Evolutionary conservation across 257 asterid genomes (phyloP).

Genomic region (Primulina tabacum): DNA sequence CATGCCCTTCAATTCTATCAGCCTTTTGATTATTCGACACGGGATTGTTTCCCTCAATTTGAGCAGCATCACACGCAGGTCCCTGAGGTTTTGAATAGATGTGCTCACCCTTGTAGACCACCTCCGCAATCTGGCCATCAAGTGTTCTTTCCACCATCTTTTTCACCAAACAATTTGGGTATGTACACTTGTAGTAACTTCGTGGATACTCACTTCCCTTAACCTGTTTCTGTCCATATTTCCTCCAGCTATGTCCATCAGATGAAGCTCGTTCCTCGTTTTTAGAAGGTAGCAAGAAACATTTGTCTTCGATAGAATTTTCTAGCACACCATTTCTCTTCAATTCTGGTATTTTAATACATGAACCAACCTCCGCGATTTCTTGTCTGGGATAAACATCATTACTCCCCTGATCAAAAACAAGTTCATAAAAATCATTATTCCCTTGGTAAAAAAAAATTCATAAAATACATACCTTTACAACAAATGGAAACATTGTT

Average conservation of each 20-base stretch:
- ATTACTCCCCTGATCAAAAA: slow-evolving; percentile 32
- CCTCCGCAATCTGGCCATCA: slow-evolving; percentile 65
- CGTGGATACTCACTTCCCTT: slow-evolving; percentile 82
- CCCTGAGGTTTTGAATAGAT: slow-evolving; percentile 57
- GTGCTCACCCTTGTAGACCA: slow-evolving; percentile 76
- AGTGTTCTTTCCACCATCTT: slow-evolving; percentile 64
- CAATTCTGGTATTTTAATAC: slow-evolving; percentile 25
- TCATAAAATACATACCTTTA: background rate
- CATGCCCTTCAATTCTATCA: slow-evolving; percentile 23
- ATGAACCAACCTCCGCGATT: slow-evolving; percentile 27
- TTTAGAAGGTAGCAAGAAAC: slow-evolving; percentile 24
- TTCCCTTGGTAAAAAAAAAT: too few relatives aligned
- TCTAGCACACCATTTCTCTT: slow-evolving; percentile 22
- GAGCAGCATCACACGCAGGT: slow-evolving; percentile 19
- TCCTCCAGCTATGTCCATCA: slow-evolving; percentile 87
- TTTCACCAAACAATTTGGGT: slow-evolving; percentile 74
- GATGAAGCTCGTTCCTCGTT: slow-evolving; percentile 43
- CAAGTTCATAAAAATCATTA: slow-evolving; percentile 4
- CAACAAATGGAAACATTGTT: background rate
- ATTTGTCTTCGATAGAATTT: slow-evolving; percentile 36
- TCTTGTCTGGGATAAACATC: slow-evolving; percentile 28
- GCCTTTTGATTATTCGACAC: slow-evolving; percentile 24
- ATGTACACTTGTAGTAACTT: slow-evolving; percentile 85
- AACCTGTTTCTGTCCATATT: slow-evolving; percentile 89
- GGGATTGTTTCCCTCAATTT: slow-evolving; percentile 27